Base-by-base conservation (phyloP, 371 early-diverging fungal species). In the Phascolomyces articulosus region DNA sequence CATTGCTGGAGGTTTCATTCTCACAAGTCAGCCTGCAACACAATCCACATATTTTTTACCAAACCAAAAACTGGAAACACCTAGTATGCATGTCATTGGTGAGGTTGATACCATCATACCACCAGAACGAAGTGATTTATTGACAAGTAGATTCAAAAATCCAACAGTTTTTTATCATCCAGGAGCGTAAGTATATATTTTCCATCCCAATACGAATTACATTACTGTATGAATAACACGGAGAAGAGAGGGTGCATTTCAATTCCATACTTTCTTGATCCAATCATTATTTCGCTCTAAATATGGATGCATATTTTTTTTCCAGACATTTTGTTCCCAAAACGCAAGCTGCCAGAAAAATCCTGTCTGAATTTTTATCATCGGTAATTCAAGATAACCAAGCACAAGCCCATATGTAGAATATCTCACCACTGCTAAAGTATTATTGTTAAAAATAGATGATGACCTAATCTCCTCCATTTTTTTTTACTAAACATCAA, bases 51-150 rank as follows among this genome's bases (percentile, higher is more conserved):
- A 62, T 0, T 71, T 81, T 61, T 44, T n/a, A 4, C 44, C 15
- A 81, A 63, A 55, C 4, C 47, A 61, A 13, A 66, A 64, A 21
- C 77, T 88, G 29, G 67, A 66, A 21, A 84, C 88, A n/a, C 85
- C 89, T 0, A 82, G 87, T 38, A 57, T 91, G 71, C 89, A 89
- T 71, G 82, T 91, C 69, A 86, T 90, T 67, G 92, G 90, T n/a
- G 68, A 71, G 56, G 63, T 74, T 26, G 89, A 89, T 64, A 78
- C 72, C 13, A 66, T 84, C 68, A 82, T 89, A 23, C 23, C 67
- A 9, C 85, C 85, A 9, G 81, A 77, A 29, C 65, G 80, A 23
- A 78, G 76, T 60, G 65, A 71, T 29, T 68, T 62, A 0, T 71
- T 89, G 40, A 71, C 78, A 8, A 73, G 61, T 20, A 70, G 73